Conservation (phyloP, 1,284 basidiomycete species). For the Rhodofomes roseus region DNA sequence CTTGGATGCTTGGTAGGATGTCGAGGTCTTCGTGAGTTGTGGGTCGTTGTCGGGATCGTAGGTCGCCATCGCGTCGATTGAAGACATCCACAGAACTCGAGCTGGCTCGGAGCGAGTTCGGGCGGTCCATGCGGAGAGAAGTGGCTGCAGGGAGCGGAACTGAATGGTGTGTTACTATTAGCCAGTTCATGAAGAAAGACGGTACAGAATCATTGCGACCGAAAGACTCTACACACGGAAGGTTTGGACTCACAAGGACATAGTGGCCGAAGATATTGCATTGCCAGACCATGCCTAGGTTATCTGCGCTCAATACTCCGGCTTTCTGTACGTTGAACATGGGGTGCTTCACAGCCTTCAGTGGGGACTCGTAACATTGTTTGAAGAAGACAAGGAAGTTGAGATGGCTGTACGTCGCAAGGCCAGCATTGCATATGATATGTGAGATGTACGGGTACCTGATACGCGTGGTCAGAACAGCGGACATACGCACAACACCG, state of each 20-base stretch:
- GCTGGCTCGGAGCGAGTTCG: slow-evolving; percentile 30
- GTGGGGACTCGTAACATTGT: slow-evolving; percentile 48
- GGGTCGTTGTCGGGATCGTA: slow-evolving; percentile 73
- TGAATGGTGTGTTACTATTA: slow-evolving; percentile 20
- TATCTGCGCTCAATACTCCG: slow-evolving; percentile 66
- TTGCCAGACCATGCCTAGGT: slow-evolving; percentile 82
- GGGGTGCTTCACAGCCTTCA: slow-evolving; percentile 55
- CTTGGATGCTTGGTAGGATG: slow-evolving; percentile 75
- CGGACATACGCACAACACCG: background rate
- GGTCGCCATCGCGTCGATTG: slow-evolving; percentile 57
- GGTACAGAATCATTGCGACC: too few species aligned
- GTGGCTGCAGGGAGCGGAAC: slow-evolving; percentile 56
- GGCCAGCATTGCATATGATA: slow-evolving; percentile 81
- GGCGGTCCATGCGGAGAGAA: slow-evolving; percentile 39
- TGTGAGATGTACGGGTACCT: slow-evolving; percentile 85
- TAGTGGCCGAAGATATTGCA: slow-evolving; percentile 86
- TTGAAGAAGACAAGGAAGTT: slow-evolving; percentile 47
- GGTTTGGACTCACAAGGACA: slow-evolving; percentile 68
- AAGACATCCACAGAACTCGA: slow-evolving; percentile 81
- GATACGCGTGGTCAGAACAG: slow-evolving; percentile 1
- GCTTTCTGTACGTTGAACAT: slow-evolving; percentile 56
- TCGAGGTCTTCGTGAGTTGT: slow-evolving; percentile 60
- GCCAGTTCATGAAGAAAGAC: background rate
- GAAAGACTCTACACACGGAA: too few species aligned
- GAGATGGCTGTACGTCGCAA: slow-evolving; percentile 60